Evolutionary conservation across 2,329 filamentous ascomycete genomes (phyloP), one percentile per base, ranked within the genome.

Genomic region (Penicillium nordicum): DNA sequence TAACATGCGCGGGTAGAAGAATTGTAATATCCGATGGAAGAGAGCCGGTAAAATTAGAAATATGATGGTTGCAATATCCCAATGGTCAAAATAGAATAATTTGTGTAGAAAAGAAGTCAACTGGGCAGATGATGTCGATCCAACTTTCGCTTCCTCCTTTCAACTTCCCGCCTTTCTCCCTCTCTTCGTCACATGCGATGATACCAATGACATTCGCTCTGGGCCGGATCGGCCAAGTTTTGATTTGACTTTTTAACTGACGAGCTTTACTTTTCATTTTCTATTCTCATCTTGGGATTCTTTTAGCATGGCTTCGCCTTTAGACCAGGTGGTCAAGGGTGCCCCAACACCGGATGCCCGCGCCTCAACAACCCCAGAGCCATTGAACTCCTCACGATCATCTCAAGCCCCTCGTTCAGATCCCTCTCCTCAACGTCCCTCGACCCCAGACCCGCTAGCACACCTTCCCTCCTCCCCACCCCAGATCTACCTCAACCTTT

Each of bases 401-500:
- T 50, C 50, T 30, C 41, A 47, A 52, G 50, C 29, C 16, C 50
- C 29, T 9, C 36, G 64, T 44, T 60, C 61, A 32, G 65, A 76
- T 76, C 75, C 68, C 73, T 78, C 66, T 76, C 79, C 69, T 64
- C 72, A 62, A 72, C 79, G 61, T 65, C 77, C 62, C 63, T 78
- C 65, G 67, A 72, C 78, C 55, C 74, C 77, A 55, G 91, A 95
- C 71, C 90, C 91, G 29, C 83, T 93, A 60, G 87, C 86, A 66
- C 86, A 88, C 59, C 85, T 93, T 16, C 92, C 92, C n/a, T 93
- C 89, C 70, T 91, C 90, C 16, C 92, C 92, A 44, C 90, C 91
- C 53, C 94, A 96, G 80, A 97, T 99, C 70, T 99, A 99, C 78
- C 86, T 99, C 68, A 99, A 99, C 76, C 88, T 99, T 25, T 84